These are phyloP conservation scores for Rhizophora apiculata DNA, from an alignment of 345 rosid genomes.

Conservation along the genomic window DNA sequence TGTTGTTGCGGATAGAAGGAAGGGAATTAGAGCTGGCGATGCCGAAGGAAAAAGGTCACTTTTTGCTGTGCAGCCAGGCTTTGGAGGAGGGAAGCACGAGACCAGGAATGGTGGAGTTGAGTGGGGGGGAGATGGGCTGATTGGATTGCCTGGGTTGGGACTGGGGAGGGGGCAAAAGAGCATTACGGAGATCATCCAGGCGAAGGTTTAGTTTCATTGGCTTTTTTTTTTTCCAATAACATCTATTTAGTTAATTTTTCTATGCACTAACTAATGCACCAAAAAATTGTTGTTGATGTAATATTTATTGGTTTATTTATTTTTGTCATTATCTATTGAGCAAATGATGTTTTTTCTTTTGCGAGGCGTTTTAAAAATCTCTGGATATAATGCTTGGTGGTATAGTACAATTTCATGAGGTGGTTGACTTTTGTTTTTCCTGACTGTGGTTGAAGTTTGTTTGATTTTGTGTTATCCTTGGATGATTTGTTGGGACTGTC, in stretches of 20 bases:
- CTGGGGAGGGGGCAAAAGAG: conserved; percentile 75
- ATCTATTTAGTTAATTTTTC: conserved; percentile 9
- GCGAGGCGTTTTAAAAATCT: not conserved
- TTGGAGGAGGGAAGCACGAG: conserved; percentile 49
- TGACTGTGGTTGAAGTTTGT: not conserved
- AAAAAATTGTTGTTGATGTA: not conserved
- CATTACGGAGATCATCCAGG: conserved; percentile 89
- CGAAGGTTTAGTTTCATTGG: conserved; percentile 21
- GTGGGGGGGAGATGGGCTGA: conserved; percentile 90
- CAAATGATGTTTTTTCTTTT: not conserved
- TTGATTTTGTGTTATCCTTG: not conserved
- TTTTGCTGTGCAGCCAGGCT: conserved; percentile 72
- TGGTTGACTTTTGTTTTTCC: not conserved
- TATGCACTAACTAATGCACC: not conserved
- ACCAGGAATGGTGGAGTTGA: conserved; percentile 41
- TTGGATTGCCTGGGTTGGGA: conserved; percentile 65
- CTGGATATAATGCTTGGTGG: not conserved
- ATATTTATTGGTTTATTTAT: not conserved
- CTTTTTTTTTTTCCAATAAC: not conserved
- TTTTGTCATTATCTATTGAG: not conserved
- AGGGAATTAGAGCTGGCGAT: conserved; percentile 37
- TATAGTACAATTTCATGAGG: not conserved
- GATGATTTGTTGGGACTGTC: not conserved
- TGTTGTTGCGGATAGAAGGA: conserved; percentile 60
- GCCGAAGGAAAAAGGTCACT: conserved; percentile 39